These are phyloP conservation scores for Geranium brycei DNA, from an alignment of 345 rosid species.

Conservation along the genomic window DNA sequence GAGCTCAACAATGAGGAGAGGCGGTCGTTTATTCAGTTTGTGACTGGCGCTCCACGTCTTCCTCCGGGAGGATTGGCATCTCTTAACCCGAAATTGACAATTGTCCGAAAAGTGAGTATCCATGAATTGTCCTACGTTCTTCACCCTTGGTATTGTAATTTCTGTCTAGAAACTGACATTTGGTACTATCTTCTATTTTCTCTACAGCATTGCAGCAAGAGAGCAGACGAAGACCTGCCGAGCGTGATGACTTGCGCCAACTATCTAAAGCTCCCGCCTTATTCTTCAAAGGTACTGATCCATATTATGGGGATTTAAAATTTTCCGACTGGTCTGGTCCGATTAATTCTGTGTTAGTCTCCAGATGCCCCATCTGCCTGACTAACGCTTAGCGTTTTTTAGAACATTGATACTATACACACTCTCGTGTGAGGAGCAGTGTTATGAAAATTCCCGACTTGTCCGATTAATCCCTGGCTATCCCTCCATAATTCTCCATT, in stretches of 20 bases:
- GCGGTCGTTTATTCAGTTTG: conserved; percentile 83
- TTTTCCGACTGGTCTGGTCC: too few relatives aligned
- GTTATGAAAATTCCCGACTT: too few relatives aligned
- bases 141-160: background rate
- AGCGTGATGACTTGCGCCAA: conserved; percentile 99
- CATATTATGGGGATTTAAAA: conserved; percentile 2
- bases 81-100: conserved; percentile 77
- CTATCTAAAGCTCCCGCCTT: conserved; percentile 88
- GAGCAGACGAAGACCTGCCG: conserved; percentile 65
- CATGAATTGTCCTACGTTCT: conserved; percentile 1
- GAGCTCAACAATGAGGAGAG: conserved; percentile 52
- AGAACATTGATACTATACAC: too few relatives aligned
- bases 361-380: too few relatives aligned
- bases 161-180: background rate
- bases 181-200: background rate
- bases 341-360: too few relatives aligned
- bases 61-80: conserved; percentile 92
- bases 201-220: conserved; percentile 56
- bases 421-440: too few relatives aligned
- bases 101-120: conserved; percentile 66
- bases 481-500: too few relatives aligned
- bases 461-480: too few relatives aligned
- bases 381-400: too few relatives aligned
- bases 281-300: conserved; percentile 61
- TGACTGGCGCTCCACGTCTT: conserved; percentile 87